These are phyloP conservation scores for Aquilaria sinensis DNA, from an alignment of 345 rosid genomes.

Conservation along the genomic window DNA sequence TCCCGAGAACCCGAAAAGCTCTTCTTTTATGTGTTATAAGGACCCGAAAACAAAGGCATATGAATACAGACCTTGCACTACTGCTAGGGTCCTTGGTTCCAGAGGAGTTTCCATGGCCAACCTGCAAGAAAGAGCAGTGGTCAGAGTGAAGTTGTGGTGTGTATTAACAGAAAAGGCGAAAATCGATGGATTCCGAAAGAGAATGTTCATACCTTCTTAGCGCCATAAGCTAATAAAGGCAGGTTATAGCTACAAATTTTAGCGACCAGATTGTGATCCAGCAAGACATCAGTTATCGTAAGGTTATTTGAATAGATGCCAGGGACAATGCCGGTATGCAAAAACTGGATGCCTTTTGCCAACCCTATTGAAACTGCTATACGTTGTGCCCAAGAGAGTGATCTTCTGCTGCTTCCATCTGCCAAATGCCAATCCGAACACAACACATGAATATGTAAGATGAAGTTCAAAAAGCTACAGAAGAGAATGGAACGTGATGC, in stretches of 20 bases:
- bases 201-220: constrained; percentile 37
- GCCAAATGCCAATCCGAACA: constrained; percentile 8
- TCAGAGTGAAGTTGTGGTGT: background rate
- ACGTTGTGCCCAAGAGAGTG: constrained; percentile 70
- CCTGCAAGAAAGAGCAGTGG: constrained; percentile 25
- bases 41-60: background rate
- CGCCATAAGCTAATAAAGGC: constrained; percentile 55
- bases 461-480: too few relatives aligned
- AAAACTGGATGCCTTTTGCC: constrained; percentile 73
- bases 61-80: constrained; percentile 32
- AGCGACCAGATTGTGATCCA: constrained; percentile 65
- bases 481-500: too few relatives aligned
- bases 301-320: constrained; percentile 67
- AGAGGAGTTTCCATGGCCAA: constrained; percentile 31
- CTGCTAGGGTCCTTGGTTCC: constrained; percentile 30
- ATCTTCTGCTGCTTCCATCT: constrained; percentile 39
- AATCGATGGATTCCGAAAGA: background rate
- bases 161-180: background rate
- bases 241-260: constrained; percentile 78
- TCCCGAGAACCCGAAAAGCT: too few relatives aligned
- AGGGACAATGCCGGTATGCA: constrained; percentile 82
- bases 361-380: constrained; percentile 69
- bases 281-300: constrained; percentile 62
- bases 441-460: background rate
- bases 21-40: background rate